Evolutionary conservation across 2,329 filamentous ascomycete genomes (phyloP).

Genomic region (Clonostachys solani): DNA sequence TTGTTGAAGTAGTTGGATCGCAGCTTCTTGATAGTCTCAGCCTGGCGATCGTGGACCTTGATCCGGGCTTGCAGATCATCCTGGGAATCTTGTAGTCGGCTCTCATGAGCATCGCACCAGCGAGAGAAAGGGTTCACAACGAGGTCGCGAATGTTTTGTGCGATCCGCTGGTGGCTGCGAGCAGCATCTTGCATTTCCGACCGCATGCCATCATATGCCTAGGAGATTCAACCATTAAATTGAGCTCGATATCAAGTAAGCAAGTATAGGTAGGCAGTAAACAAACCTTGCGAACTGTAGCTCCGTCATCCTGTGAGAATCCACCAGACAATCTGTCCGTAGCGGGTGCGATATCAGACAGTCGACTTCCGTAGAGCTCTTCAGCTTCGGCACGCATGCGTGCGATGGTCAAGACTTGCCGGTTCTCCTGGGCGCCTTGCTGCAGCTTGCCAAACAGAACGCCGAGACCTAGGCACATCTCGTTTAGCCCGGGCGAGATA

Average conservation of each 20-base stretch:
- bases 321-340: conserved; percentile 80
- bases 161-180: conserved; percentile 90
- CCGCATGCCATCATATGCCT: conserved; percentile 94
- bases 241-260: neutral
- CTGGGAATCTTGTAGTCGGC: conserved; percentile 87
- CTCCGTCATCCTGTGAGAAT: conserved; percentile 88
- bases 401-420: conserved; percentile 87
- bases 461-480: conserved; percentile 60
- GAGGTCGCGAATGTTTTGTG: conserved; percentile 91
- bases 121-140: conserved; percentile 91
- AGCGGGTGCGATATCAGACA: conserved; percentile 76
- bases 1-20: conserved; percentile 99
- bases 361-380: conserved; percentile 76
- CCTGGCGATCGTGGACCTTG: conserved; percentile 89
- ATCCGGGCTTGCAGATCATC: conserved; percentile 89
- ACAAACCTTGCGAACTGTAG: conserved; percentile 86
- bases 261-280: neutral
- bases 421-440: conserved; percentile 92
- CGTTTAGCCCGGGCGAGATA: conserved; percentile 4
- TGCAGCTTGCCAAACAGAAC: conserved; percentile 96
- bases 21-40: conserved; percentile 85
- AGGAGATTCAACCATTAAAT: conserved; percentile 9
- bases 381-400: conserved; percentile 95
- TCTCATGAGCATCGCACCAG: conserved; percentile 95
- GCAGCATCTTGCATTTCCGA: conserved; percentile 89